Base-by-base conservation (phyloP, 2,329 filamentous ascomycete species). In the Aspergillus tubingensis region DNA sequence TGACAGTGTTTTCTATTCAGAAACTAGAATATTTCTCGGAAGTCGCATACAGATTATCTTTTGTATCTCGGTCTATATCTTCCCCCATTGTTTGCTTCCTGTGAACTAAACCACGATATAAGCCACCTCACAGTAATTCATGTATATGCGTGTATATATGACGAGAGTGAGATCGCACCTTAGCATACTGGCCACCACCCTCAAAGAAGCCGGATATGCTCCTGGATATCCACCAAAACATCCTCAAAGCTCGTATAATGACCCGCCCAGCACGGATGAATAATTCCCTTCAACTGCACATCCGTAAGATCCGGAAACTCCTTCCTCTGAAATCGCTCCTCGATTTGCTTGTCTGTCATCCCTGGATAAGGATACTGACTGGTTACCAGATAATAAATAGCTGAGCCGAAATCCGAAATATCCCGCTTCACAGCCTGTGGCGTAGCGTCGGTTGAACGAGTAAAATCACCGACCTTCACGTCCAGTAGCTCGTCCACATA, bases 391-490 rank as follows among this genome's bases (percentile, higher is more conserved):
- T 57, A 27, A 57, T 57, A 57, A 10, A 57, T 5, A 41, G 54
- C 54, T 23, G 43, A 50, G 27, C 54, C 44, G 27, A 39, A 49
- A 57, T 57, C 38, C 10, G 17, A 50, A 41, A 57, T 57, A 38
- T 57, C 54, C 25, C 19, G 2, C 36, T 27, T 23, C 13, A 57
- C 19, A 49, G 8, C 23, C 36, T 57, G 23, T n/a, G 38, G 17
- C 5, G 54, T 57, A 27, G 54, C 41, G 25, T 21, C 41, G 15
- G 54, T 25, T n/a, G 54, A 50, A 1, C 54, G 47, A 3, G 54
- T 57, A 19, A 57, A 57, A 50, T 50, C 54, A 15, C 54, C 43
- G 15, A 57, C 54, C 27, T 57, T 57, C 27, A 57, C 2, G 5
- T 57, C 19, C 30, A 57, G 27, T 27, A 5, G 11, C 38, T 49